A percentile compares a stretch with the other conserved stretches of the same genome.
These are phyloP conservation scores for Pseudozyma tsukubaensis DNA, from an alignment of 1,284 basidiomycete genomes.

Conservation along the genomic window DNA sequence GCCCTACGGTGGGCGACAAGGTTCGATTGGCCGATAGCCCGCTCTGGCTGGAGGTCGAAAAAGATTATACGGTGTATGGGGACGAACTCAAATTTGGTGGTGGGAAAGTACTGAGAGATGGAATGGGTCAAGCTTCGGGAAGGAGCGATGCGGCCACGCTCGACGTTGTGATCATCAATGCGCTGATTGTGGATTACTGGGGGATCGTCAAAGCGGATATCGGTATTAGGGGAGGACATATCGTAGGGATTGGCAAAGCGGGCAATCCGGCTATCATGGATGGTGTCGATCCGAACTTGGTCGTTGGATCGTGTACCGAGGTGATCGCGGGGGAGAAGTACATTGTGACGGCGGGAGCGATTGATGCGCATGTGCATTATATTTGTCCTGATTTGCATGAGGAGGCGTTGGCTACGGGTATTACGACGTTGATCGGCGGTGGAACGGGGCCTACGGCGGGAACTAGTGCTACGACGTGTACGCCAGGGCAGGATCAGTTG, in stretches of 20 bases:
- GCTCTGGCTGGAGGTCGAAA: constrained; percentile 93
- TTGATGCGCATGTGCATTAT: constrained; percentile 85
- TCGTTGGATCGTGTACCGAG: constrained; percentile 58
- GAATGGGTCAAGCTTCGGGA: constrained; percentile 83
- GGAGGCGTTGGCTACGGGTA: constrained; percentile 73
- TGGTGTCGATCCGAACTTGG: constrained; percentile 78
- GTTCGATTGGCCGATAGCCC: constrained; percentile 88
- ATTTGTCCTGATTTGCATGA: constrained; percentile 89
- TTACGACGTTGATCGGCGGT: constrained; percentile 70
- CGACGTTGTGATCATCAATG: constrained; percentile 94
- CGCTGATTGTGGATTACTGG: constrained; percentile 91
- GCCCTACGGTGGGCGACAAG: constrained; percentile 90
- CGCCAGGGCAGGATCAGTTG: constrained; percentile 72
- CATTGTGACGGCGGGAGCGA: constrained; percentile 90
- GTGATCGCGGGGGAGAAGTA: constrained; percentile 94
- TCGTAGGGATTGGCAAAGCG: constrained; percentile 91
- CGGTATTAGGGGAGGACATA: constrained; percentile 85
- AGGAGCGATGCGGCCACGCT: constrained; percentile 78
- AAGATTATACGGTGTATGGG: constrained; percentile 84
- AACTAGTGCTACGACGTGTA: constrained; percentile 94
- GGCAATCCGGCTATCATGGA: constrained; percentile 97
- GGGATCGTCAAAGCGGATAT: constrained; percentile 99
- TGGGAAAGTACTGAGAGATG: constrained; percentile 70
- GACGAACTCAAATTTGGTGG: constrained; percentile 97
- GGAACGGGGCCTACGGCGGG: constrained; percentile 89